These are phyloP conservation scores for Xylaria hypoxylon DNA, from an alignment of 2,329 filamentous ascomycete species.

Conservation along the genomic window DNA sequence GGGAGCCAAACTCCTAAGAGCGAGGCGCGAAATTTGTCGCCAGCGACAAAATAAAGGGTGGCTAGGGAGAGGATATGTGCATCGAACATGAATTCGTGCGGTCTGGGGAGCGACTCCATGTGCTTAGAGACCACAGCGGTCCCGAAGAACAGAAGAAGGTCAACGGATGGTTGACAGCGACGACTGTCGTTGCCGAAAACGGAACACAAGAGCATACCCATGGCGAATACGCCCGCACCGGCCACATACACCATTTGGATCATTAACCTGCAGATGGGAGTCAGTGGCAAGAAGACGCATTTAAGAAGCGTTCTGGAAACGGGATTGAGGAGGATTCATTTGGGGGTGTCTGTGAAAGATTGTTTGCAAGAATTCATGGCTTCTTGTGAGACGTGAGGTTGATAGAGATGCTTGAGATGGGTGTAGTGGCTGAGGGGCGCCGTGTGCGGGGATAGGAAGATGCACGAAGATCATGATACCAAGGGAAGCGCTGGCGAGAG, in stretches of 20 bases:
- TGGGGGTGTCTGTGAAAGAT: background rate
- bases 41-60: background rate
- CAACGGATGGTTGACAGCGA: background rate
- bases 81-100: conserved; percentile 10
- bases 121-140: background rate
- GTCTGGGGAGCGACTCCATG: background rate
- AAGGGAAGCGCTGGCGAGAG: background rate
- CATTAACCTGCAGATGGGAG: conserved; percentile 24
- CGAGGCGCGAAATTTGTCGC: conserved; percentile 12
- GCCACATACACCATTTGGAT: conserved; percentile 21
- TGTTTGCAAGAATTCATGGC: no score
- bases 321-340: background rate
- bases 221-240: background rate
- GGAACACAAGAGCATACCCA: conserved; percentile 3
- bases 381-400: background rate
- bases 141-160: conserved; percentile 3
- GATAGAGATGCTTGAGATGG: background rate
- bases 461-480: background rate
- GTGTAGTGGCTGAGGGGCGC: background rate
- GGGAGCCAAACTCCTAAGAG: conserved; percentile 31
- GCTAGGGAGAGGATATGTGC: conserved; percentile 7
- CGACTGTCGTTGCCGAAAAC: conserved; percentile 12
- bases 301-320: background rate
- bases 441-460: background rate
- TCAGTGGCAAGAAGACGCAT: conserved; percentile 6